phyloP scores from a whole-genome alignment of 2,329 filamentous ascomycete species.

The Neonectria magnoliae region DNA sequence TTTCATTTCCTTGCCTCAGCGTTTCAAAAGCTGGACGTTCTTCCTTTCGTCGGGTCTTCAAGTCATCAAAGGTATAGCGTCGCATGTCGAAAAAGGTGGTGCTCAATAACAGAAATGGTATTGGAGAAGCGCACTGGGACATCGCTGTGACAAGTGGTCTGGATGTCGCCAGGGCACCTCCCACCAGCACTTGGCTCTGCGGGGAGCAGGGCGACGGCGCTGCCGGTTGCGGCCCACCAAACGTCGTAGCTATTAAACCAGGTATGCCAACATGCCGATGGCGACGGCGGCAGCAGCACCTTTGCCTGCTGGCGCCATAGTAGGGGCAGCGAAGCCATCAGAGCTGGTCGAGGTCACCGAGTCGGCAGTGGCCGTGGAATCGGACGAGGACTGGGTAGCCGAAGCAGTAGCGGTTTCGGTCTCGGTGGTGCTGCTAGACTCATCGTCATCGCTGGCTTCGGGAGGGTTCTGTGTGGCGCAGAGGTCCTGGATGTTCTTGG shows the following conservation, averaged over 20 bases:
- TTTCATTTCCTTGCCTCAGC: constrained; percentile 34
- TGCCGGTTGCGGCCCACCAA: constrained; percentile 29
- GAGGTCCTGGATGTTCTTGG: constrained; percentile 55
- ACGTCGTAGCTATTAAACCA: constrained; percentile 53
- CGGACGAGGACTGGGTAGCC: constrained; percentile 27
- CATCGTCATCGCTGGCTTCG: constrained; percentile 24
- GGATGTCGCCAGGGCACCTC: constrained; percentile 17
- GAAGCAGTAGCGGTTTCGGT: constrained; percentile 37
- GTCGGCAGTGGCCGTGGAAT: constrained; percentile 31
- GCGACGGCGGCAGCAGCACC: constrained; percentile 60
- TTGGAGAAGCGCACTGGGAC: constrained; percentile 46
- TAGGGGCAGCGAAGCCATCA: constrained; percentile 50
- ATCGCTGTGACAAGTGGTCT: constrained; percentile 21
- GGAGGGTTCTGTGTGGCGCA: constrained; percentile 55
- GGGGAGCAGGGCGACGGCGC: constrained; percentile 33
- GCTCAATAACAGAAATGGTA: constrained; percentile 46
- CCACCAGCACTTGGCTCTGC: constrained; percentile 29
- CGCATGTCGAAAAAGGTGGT: constrained; percentile 43
- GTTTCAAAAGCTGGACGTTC: constrained; percentile 21
- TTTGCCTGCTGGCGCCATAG: constrained; percentile 55
- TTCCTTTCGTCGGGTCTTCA: constrained; percentile 39
- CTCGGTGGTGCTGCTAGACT: constrained; percentile 42
- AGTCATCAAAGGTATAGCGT: constrained; percentile 43
- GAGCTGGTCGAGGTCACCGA: constrained; percentile 49
- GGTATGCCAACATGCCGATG: constrained; percentile 62